Evolutionary conservation across 176 grass and related monocot species (phyloP).

Genomic region (Coix lacrymajobi): DNA sequence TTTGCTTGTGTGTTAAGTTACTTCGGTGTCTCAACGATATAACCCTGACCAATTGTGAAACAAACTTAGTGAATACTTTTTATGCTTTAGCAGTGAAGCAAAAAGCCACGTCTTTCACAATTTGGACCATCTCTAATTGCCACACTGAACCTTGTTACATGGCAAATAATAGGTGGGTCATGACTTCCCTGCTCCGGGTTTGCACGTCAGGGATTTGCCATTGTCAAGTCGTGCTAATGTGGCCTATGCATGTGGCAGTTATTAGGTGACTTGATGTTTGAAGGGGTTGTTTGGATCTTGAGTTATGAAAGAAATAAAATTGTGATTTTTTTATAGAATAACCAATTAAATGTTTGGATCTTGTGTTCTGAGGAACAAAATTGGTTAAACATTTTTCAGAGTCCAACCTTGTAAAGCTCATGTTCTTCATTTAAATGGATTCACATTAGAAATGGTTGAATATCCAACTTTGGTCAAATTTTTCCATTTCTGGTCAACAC

Average conservation of each 20-base stretch:
- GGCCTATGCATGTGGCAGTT: background rate
- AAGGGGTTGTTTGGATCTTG: background rate
- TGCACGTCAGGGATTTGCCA: background rate
- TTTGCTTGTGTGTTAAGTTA: background rate
- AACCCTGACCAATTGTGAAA: background rate
- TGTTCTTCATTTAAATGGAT: background rate
- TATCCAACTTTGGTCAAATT: background rate
- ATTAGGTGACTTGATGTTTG: background rate
- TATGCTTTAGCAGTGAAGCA: conserved; percentile 3
- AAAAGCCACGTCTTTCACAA: conserved; percentile 1
- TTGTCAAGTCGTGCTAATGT: background rate
- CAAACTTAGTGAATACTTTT: background rate
- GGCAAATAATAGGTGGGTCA: background rate
- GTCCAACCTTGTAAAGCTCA: background rate
- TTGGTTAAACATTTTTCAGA: background rate
- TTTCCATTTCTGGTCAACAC: background rate
- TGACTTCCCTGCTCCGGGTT: background rate
- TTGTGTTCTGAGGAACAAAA: background rate
- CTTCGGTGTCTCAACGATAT: background rate
- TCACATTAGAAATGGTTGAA: conserved; percentile 3
- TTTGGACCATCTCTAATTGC: background rate
- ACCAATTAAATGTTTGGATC: background rate
- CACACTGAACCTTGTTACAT: background rate
- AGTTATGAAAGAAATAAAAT: background rate
- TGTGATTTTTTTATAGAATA: background rate